Base-by-base conservation (phyloP, 352 stramenopile genomes). In the Phytophthora podocarpi region DNA sequence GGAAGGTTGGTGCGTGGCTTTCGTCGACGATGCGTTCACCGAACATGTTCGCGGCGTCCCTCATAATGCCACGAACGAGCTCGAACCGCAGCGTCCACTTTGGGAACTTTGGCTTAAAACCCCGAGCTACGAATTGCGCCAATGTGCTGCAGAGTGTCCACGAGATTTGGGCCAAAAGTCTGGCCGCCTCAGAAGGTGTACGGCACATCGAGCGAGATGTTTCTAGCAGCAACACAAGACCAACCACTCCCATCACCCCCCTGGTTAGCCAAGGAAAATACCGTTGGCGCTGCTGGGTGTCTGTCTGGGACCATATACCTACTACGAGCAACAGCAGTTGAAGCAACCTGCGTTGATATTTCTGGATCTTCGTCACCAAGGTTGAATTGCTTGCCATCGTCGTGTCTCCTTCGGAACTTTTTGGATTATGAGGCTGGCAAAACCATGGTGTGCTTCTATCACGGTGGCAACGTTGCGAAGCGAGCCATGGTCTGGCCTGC, bases 61-160 rank as follows among this genome's bases (percentile, higher is more conserved):
- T 54, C 55, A 76, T 65, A 8, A 49, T 46, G 0, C 59, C 59
- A 20, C 56, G 49, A 13, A 70, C 10, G 18, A 81, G 42, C 39
- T 78, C 69, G 21, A 77, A 69, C 8, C 42, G 35, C 20, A 81
- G 58, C 15, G 72, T 78, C 69, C 72, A 81, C 16, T 66, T 55
- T 0, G 72, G 61, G 24, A 72, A 76, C 15, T 73, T 59, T 7
- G 62, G 65, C 11, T 51, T 57, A 21, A 63, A 61, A 2, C 69
- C 65, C 16, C 64, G 51, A 30, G 30, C 30, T 7, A 40, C 23
- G 18, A 51, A 64, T 21, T 52, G 52, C 27, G 34, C 8, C 11
- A 59, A 12, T 1, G 55, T 63, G 1, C 5, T 28, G 26, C 40
- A 49, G 5, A 55, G 10, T 6, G 34, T 36, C 16, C 26, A 47